Base-by-base conservation (phyloP, 345 rosid genomes). In the Euphorbia lathyris region DNA sequence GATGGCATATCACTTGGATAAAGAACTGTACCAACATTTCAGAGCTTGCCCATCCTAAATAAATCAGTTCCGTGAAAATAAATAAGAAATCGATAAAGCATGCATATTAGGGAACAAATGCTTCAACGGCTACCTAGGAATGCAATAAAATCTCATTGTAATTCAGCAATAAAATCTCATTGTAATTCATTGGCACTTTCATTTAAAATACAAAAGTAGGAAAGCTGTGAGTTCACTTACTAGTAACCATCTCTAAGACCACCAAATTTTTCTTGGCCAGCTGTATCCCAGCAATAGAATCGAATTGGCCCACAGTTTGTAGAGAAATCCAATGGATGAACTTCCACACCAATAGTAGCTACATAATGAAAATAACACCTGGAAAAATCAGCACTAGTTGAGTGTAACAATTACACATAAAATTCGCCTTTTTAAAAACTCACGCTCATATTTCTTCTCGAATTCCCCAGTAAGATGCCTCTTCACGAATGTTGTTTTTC, bases 301-400 rank as follows among this genome's bases (percentile, higher is more conserved):
- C 98, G 83, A 75, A 94, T 78, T 72, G 89, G 84, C 22, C 98
- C 97, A 40, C 91, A 86, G 80, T 91, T 94, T 0, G 98, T 94
- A 73, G 80, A 85, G 90, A 94, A 94, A 67, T 94, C 98, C 78
- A 94, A 60, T 0, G 98, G 97, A 75, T 90, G 98, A 76, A 94
- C 97, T 79, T 90, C 98, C 40, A 94, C 98, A 68, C 96, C 98
- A 51, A 94, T 91, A 2, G 98, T 94, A 61, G 97, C 96, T 94
- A 81, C 42, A 47, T 1, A 58, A 5, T 58, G 55, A 56, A 56
- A 13, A 67, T 26, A n/a, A 26, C 48, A 63, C 48, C 9, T 1
- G 3, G 30, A 25, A 56, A 58, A 26, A 58, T 58, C 34, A 29
- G 17, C 60, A 56, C 56, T 23, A 23, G 32, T 22, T 0, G 14